Conservation (phyloP, 768 basidiomycete species). For the Phallus indusiatus region DNA sequence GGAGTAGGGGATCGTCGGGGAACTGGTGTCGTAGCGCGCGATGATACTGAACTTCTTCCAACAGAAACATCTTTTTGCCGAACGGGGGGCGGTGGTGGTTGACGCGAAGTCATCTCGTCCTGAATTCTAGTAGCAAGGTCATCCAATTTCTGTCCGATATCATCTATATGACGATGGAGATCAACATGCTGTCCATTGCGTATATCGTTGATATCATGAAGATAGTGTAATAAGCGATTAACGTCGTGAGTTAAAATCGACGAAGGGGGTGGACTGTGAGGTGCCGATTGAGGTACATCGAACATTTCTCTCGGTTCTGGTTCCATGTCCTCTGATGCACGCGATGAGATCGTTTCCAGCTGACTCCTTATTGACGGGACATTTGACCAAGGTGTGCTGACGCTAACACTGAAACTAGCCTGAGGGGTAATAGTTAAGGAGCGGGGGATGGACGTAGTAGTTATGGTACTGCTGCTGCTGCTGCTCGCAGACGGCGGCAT, state of each 20-base stretch:
- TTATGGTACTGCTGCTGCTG: slow-evolving; percentile 28
- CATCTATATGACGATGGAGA: slow-evolving; percentile 55
- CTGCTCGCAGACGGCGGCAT: slow-evolving; percentile 18
- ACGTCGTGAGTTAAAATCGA: slow-evolving; percentile 31
- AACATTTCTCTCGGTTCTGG: slow-evolving; percentile 42
- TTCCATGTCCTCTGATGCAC: slow-evolving; percentile 31
- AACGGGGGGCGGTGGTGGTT: slow-evolving; percentile 22
- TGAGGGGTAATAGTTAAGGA: slow-evolving; percentile 26
- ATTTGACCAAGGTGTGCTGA: slow-evolving; percentile 39
- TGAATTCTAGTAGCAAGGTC: slow-evolving; percentile 52
- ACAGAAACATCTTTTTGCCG: slow-evolving; percentile 32
- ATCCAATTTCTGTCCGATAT: slow-evolving; percentile 59
- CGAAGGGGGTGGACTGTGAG: slow-evolving; percentile 3
- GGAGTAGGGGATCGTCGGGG: slow-evolving; percentile 15
- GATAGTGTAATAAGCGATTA: slow-evolving; percentile 34
- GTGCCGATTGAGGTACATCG: slow-evolving; percentile 3
- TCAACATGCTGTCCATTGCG: slow-evolving; percentile 57
- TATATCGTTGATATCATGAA: slow-evolving; percentile 56
- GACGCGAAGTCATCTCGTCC: slow-evolving; percentile 11
- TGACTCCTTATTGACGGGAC: slow-evolving; percentile 39
- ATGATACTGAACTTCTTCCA: slow-evolving; percentile 29
- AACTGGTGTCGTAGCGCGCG: slow-evolving; percentile 11
- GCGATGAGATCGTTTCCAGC: slow-evolving; percentile 34
- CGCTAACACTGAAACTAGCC: slow-evolving; percentile 36
- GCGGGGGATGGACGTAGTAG: slow-evolving; percentile 31